A percentile compares a stretch with the other conserved stretches of the same genome.
These are phyloP conservation scores for Termitomyces titanicus DNA, from an alignment of 768 basidiomycete genomes.

Conservation along the genomic window DNA sequence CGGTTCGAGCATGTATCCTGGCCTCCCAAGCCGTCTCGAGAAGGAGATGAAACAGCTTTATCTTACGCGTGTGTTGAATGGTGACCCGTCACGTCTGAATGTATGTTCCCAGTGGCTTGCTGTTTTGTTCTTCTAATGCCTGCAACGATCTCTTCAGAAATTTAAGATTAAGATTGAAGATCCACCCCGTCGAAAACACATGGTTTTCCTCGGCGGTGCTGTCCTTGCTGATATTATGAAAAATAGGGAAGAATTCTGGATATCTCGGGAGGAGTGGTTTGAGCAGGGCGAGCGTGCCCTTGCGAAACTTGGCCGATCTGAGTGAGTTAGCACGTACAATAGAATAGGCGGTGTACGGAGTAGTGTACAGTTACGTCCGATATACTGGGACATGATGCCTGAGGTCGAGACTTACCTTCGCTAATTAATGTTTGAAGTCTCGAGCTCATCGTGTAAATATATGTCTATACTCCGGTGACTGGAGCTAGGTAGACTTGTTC, in stretches of 20 bases:
- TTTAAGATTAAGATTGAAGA: conserved; percentile 99
- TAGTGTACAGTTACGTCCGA: not conserved
- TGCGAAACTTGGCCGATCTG: conserved; percentile 75
- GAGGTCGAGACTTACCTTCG: too few species aligned
- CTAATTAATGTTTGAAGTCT: not conserved
- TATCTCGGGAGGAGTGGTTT: conserved; percentile 90
- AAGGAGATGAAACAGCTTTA: conserved; percentile 99
- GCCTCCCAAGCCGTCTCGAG: conserved; percentile 92
- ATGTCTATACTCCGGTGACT: too few species aligned
- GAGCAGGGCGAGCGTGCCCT: conserved; percentile 82
- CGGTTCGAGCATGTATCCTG: conserved; percentile 98
- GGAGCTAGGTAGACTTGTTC: too few species aligned
- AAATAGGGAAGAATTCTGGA: conserved; percentile 91
- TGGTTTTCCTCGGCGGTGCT: conserved; percentile 99
- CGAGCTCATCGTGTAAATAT: too few species aligned
- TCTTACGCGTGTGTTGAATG: conserved; percentile 81
- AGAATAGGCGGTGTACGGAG: not conserved
- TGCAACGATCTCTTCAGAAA: conserved; percentile 55
- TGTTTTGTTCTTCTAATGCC: not conserved
- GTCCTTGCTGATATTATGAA: conserved; percentile 99
- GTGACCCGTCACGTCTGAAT: conserved; percentile 80
- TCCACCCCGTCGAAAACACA: conserved; percentile 96
- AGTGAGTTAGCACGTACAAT: conserved; percentile 33
- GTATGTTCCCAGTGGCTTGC: conserved; percentile 44
- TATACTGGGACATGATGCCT: not conserved